A percentile compares a stretch with the other conserved stretches of the same genome.
These are phyloP conservation scores for Agapanthus africanus DNA, from an alignment of 106 monocot genomes.

Conservation along the genomic window DNA sequence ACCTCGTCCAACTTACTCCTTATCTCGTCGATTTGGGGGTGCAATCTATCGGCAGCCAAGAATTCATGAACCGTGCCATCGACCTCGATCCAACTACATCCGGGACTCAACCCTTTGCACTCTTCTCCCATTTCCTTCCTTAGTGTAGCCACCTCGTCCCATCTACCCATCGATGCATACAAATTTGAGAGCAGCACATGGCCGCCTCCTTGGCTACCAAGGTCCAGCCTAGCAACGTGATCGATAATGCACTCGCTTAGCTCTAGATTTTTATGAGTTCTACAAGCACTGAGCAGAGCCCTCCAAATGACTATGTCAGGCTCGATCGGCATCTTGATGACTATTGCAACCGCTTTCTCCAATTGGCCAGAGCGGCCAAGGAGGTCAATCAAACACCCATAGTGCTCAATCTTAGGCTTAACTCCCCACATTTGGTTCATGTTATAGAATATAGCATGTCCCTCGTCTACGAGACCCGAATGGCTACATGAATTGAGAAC, in stretches of 20 bases:
- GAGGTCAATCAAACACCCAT: conserved; percentile 40
- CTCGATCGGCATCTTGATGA: conserved; percentile 27
- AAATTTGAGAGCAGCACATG: conserved; percentile 38
- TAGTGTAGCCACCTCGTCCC: conserved; percentile 20
- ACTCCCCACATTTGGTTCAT: conserved; percentile 22
- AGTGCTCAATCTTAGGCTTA: conserved; percentile 32
- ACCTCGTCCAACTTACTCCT: conserved; percentile 22
- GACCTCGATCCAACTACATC: conserved; percentile 40
- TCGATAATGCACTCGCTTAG: conserved; percentile 22
- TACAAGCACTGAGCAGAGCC: conserved; percentile 37
- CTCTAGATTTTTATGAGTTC: conserved; percentile 27
- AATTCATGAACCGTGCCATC: conserved; percentile 37
- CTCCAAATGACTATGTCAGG: conserved; percentile 43
- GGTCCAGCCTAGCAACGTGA: conserved; percentile 12
- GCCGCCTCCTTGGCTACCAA: conserved; percentile 13
- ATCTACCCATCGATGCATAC: conserved; percentile 26
- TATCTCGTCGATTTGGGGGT: conserved; percentile 25
- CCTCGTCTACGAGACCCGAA: conserved; percentile 34
- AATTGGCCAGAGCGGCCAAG: conserved; percentile 28
- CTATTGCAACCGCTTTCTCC: conserved; percentile 21
- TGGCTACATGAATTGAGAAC: conserved; percentile 43
- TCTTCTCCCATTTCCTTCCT: conserved; percentile 16
- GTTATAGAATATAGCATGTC: conserved; percentile 17
- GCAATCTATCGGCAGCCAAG: conserved; percentile 29
- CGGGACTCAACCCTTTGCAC: conserved; percentile 5